phyloP scores from a whole-genome alignment of 1,284 basidiomycete genomes.

The Microstroma glucosiphilum region DNA sequence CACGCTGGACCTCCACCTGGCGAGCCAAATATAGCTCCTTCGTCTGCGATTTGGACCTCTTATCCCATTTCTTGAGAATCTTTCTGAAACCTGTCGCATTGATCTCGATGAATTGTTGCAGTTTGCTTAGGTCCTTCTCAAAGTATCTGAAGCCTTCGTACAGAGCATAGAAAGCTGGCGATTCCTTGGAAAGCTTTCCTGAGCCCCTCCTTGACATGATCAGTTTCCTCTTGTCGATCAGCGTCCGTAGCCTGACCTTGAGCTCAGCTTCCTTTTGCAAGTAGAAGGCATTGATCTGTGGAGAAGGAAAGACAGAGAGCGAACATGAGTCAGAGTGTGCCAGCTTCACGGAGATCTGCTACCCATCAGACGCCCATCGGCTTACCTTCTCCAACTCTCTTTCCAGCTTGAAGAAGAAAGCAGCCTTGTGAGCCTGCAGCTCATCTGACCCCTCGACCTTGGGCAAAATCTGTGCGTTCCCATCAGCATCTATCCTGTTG shows the following conservation, averaged over 20 bases:
- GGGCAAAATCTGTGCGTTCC: constrained; percentile 30
- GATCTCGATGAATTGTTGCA: constrained; percentile 95
- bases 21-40: constrained; percentile 94
- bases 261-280: constrained; percentile 95
- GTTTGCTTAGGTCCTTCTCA: constrained; percentile 90
- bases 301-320: constrained; percentile 4
- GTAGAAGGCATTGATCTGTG: constrained; percentile 97
- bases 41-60: constrained; percentile 83
- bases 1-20: constrained; percentile 93
- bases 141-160: constrained; percentile 93
- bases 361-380: constrained; percentile 51
- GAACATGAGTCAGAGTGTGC: neutral
- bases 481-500: neutral
- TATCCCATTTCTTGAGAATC: constrained; percentile 99
- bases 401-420: constrained; percentile 98
- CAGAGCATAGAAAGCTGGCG: constrained; percentile 57
- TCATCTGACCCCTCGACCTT: constrained; percentile 38
- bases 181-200: constrained; percentile 39
- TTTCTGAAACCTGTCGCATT: constrained; percentile 97
- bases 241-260: constrained; percentile 75
- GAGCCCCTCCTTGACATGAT: constrained; percentile 47
- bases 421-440: constrained; percentile 74
- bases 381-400: constrained; percentile 82
- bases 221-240: constrained; percentile 82
- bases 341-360: constrained; percentile 23